Evolutionary conservation across 2,329 filamentous ascomycete genomes (phyloP).

Genomic region (Zymoseptoria crescenta): DNA sequence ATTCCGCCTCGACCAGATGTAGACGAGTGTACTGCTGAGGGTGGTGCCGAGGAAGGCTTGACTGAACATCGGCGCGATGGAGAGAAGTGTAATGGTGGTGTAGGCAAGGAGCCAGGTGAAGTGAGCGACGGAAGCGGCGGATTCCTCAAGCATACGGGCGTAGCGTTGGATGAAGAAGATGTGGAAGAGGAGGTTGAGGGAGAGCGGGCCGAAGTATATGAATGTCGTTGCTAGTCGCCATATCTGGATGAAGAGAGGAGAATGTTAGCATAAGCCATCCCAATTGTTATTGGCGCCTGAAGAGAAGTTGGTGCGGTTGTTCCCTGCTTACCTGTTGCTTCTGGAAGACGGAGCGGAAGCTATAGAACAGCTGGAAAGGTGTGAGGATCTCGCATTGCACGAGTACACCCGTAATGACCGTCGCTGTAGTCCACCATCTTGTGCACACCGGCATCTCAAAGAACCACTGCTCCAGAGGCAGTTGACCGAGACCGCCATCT

Average conservation of each 20-base stretch:
- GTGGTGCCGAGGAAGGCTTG: constrained; percentile 94
- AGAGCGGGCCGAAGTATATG: constrained; percentile 92
- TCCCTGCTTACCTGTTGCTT: constrained; percentile 69
- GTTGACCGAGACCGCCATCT: constrained; percentile 38
- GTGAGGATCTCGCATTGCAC: constrained; percentile 91
- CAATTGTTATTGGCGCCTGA: neutral
- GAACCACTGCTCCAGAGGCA: constrained; percentile 95
- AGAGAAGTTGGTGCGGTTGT: neutral
- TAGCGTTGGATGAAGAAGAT: constrained; percentile 98
- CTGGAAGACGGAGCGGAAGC: constrained; percentile 80
- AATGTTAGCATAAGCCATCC: neutral
- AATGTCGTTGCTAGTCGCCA: constrained; percentile 96
- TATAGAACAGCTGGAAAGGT: constrained; percentile 95
- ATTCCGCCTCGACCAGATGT: constrained; percentile 95
- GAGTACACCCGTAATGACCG: constrained; percentile 75
- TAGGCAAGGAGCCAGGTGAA: constrained; percentile 94
- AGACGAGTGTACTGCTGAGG: constrained; percentile 85
- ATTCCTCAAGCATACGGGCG: constrained; percentile 88
- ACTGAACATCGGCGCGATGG: constrained; percentile 76
- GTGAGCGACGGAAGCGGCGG: constrained; percentile 83
- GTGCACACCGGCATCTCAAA: constrained; percentile 98
- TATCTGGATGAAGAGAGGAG: constrained; percentile 53
- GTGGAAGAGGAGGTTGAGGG: constrained; percentile 90
- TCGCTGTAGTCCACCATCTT: constrained; percentile 92
- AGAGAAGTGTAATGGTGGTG: constrained; percentile 68